Evolutionary conservation across 116 monocot genomes (phyloP).

Genomic region (Zostera marina): DNA sequence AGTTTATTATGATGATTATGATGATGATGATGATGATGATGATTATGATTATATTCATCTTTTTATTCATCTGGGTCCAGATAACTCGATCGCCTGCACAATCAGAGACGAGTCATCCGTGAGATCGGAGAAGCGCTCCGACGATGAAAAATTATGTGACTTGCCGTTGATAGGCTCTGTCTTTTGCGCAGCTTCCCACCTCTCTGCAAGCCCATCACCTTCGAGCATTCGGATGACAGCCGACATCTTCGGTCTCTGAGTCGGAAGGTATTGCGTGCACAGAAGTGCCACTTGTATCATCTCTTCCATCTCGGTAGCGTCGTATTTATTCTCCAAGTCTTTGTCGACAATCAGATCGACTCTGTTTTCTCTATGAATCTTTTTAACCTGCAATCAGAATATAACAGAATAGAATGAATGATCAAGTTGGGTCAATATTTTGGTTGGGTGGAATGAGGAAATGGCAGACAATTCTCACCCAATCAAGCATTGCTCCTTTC

Average conservation of each 20-base stretch:
- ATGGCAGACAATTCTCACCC: conserved; percentile 37
- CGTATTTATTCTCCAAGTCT: conserved; percentile 28
- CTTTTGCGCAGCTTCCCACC: conserved; percentile 47
- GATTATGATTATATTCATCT: no score
- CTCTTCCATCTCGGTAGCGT: conserved; percentile 44
- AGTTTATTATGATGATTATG: no score
- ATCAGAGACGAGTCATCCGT: conserved; percentile 43
- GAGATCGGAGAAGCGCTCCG: conserved; percentile 35
- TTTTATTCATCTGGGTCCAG: conserved; percentile 20
- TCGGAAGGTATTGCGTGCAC: conserved; percentile 46
- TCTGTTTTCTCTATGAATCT: conserved; percentile 42
- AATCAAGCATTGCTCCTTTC: conserved; percentile 61
- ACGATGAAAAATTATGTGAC: conserved; percentile 18
- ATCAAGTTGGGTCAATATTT: no score
- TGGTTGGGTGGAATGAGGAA: no score
- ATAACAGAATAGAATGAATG: background rate
- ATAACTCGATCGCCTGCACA: conserved; percentile 56
- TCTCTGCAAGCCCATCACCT: conserved; percentile 56
- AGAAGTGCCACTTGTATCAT: conserved; percentile 47
- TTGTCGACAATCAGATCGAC: conserved; percentile 48
- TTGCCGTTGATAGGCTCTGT: conserved; percentile 16
- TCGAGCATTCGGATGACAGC: conserved; percentile 69
- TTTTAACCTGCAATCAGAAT: conserved; percentile 31
- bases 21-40: no score
- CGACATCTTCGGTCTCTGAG: conserved; percentile 45